phyloP scores from a whole-genome alignment of 305 asterid genomes.

The Lippia alba region DNA sequence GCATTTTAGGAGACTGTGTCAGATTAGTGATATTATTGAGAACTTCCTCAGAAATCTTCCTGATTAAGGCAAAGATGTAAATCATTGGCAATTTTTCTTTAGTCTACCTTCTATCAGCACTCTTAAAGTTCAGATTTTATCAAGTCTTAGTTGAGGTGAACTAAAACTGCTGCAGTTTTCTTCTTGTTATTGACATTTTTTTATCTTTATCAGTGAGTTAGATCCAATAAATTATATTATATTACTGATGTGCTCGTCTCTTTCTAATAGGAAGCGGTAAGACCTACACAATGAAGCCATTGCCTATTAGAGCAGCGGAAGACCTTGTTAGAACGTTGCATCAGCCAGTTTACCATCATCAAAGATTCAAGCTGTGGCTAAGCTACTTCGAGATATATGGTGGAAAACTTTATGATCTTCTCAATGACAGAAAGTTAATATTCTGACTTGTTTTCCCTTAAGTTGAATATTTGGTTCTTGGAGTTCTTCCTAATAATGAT shows the following conservation, averaged over 20 bases:
- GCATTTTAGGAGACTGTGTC: too few species aligned
- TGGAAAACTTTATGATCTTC: conserved; percentile 94
- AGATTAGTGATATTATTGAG: too few species aligned
- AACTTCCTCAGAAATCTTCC: too few species aligned
- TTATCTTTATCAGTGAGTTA: conserved; percentile 22
- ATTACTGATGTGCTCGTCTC: conserved; percentile 15
- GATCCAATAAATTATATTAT: background rate
- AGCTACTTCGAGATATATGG: conserved; percentile 97
- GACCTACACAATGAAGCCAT: conserved; percentile 98
- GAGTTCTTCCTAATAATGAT: conserved; percentile 14
- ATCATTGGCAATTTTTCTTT: background rate
- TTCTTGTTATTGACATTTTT: conserved; percentile 4
- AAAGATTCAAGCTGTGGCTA: conserved; percentile 97
- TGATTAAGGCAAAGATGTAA: background rate
- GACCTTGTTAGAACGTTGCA: conserved; percentile 86
- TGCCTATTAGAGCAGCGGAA: conserved; percentile 97
- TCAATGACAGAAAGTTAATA: conserved; percentile 89
- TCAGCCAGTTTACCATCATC: conserved; percentile 90
- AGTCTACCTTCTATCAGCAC: conserved; percentile 9
- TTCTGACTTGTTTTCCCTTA: conserved; percentile 40
- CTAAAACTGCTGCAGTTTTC: conserved; percentile 27
- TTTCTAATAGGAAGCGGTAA: conserved; percentile 87
- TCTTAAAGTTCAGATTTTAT: conserved; percentile 10
- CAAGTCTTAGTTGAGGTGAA: conserved; percentile 1
- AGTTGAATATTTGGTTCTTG: conserved; percentile 22